Conservation (phyloP, 2,329 filamentous ascomycete genomes). For the Ophiostoma perfectum region DNA sequence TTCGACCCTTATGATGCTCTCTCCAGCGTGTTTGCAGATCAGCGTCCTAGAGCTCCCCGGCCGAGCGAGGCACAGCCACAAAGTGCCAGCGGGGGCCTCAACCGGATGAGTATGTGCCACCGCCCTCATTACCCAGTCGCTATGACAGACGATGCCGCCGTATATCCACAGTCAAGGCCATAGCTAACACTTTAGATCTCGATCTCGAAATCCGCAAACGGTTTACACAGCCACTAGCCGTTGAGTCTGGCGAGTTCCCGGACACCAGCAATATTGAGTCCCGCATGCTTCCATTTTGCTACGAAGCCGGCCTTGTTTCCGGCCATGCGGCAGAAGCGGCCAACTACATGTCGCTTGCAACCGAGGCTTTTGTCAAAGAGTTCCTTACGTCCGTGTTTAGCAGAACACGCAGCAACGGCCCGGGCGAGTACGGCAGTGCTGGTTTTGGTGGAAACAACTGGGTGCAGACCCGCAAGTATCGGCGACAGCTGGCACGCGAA, state of each 20-base stretch:
- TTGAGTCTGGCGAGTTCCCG: conserved; percentile 65
- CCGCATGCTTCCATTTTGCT: conserved; percentile 63
- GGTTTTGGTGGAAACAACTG: conserved; percentile 63
- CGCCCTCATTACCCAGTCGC: background rate
- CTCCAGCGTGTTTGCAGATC: conserved; percentile 48
- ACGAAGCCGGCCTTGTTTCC: conserved; percentile 56
- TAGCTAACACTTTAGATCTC: conserved; percentile 44
- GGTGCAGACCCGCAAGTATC: conserved; percentile 76
- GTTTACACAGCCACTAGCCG: conserved; percentile 57
- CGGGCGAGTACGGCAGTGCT: conserved; percentile 55
- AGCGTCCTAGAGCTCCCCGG: conserved; percentile 42
- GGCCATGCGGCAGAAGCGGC: conserved; percentile 57
- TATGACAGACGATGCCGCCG: background rate
- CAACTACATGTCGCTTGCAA: conserved; percentile 59
- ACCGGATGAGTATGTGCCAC: conserved; percentile 64
- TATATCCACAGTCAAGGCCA: background rate
- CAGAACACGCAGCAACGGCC: conserved; percentile 59
- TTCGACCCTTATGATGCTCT: conserved; percentile 53
- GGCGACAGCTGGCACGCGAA: conserved; percentile 66
- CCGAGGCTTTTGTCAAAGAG: conserved; percentile 64
- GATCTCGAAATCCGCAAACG: conserved; percentile 63
- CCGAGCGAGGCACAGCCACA: conserved; percentile 55
- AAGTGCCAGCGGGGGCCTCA: conserved; percentile 62
- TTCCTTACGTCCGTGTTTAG: conserved; percentile 58
- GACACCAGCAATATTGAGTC: conserved; percentile 58